A percentile compares a stretch with the other conserved stretches of the same genome.
These are phyloP conservation scores for Plasmodium coatneyi DNA, from an alignment of 169 alveolate genomes.

Conservation along the genomic window DNA sequence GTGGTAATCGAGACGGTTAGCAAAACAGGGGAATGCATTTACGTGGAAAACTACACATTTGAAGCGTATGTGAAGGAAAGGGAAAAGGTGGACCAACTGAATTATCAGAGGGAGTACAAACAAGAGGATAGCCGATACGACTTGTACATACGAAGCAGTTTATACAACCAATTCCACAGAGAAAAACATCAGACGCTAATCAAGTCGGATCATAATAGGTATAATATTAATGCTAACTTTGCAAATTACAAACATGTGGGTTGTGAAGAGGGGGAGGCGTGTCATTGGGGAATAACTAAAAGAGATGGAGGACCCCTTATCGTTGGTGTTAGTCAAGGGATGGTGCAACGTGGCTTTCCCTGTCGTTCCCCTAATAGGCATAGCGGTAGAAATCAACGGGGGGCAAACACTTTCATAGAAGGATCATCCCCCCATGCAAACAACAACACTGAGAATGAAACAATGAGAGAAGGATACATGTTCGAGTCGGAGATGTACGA, in stretches of 20 bases:
- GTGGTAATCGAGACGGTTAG: conserved; percentile 39
- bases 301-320: background rate
- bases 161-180: conserved; percentile 12
- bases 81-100: conserved; percentile 49
- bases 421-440: background rate
- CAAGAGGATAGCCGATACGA: conserved; percentile 13
- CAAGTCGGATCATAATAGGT: conserved; percentile 22
- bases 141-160: conserved; percentile 21
- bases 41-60: conserved; percentile 34
- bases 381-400: background rate
- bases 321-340: background rate
- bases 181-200: conserved; percentile 42
- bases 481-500: conserved; percentile 8
- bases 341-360: background rate
- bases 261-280: background rate
- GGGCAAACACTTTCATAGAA: background rate
- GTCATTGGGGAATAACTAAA: background rate
- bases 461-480: conserved; percentile 37
- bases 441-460: conserved; percentile 17
- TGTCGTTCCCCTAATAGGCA: background rate
- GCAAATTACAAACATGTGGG: conserved; percentile 59
- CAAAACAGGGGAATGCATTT: conserved; percentile 48
- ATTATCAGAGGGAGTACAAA: conserved; percentile 8
- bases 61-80: conserved; percentile 60
- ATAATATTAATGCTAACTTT: conserved; percentile 60